phyloP scores from a whole-genome alignment of 2,329 filamentous ascomycete genomes.

The Fusarium verticillioides region DNA sequence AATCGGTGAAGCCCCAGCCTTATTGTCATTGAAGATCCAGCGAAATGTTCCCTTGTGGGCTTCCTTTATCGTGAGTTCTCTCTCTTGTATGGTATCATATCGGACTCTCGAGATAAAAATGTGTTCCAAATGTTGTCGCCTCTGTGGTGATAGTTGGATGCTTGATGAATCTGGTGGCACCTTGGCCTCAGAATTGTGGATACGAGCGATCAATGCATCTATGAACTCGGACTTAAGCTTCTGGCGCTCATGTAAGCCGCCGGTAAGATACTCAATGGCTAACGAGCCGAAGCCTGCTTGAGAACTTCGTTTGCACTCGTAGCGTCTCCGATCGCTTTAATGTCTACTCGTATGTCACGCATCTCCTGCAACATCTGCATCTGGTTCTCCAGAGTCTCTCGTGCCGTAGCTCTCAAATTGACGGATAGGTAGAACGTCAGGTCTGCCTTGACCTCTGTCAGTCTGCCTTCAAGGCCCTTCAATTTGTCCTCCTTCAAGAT shows the following conservation, averaged over 20 bases:
- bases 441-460: neutral
- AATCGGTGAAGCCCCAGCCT: fast-evolving
- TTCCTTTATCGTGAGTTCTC: conserved; percentile 13
- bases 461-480: neutral
- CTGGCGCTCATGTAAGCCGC: neutral
- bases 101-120: conserved; percentile 1
- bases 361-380: neutral
- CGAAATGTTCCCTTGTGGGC: conserved; percentile 13
- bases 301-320: neutral
- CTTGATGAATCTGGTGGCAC: neutral
- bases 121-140: neutral
- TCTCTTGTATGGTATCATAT: conserved; percentile 20
- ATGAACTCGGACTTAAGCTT: neutral
- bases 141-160: neutral
- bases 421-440: neutral
- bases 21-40: conserved; percentile 2
- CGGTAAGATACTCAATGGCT: neutral
- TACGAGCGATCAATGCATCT: neutral
- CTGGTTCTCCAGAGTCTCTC: neutral
- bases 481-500: conserved; percentile 6
- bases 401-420: neutral
- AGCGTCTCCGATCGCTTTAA: neutral
- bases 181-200: neutral
- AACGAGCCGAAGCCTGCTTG: neutral
- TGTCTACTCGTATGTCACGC: neutral